Conservation (phyloP, 805 yeast genomes). For the Blastobotrys mokoenaii region DNA sequence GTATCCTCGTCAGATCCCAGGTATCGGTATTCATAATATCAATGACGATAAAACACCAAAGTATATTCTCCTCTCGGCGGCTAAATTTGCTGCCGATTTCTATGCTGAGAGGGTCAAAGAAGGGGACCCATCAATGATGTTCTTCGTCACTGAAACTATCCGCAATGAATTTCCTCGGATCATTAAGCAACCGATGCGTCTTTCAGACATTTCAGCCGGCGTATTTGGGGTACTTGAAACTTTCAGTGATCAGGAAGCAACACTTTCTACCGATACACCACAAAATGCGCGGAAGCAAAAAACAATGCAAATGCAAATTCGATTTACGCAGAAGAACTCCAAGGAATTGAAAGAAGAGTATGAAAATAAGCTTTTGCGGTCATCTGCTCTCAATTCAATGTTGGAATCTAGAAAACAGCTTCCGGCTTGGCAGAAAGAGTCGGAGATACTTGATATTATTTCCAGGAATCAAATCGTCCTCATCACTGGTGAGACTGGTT, state of each 20-base stretch:
- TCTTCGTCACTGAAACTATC: no score
- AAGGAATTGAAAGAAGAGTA: slow-evolving; percentile 31
- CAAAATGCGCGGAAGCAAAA: no score
- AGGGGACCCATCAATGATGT: no score
- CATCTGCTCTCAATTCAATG: slow-evolving; percentile 32
- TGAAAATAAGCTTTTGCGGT: slow-evolving; percentile 18
- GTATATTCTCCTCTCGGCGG: slow-evolving; percentile 29
- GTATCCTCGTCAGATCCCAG: slow-evolving; percentile 67
- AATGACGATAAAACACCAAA: slow-evolving; percentile 15
- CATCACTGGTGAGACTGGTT: slow-evolving; percentile 95
- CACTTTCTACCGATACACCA: no score
- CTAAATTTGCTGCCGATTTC: slow-evolving; percentile 9
- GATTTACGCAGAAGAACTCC: slow-evolving; percentile 12
- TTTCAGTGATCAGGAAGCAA: neutral
- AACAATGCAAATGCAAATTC: neutral
- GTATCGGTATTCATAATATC: slow-evolving; percentile 45
- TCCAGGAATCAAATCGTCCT: slow-evolving; percentile 55
- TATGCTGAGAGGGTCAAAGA: no score
- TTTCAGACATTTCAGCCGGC: slow-evolving; percentile 34
- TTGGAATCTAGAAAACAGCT: slow-evolving; percentile 42
- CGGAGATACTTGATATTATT: slow-evolving; percentile 49
- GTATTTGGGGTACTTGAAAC: slow-evolving; percentile 18
- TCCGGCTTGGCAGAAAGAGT: slow-evolving; percentile 78
- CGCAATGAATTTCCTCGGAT: slow-evolving; percentile 23
- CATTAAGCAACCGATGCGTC: slow-evolving; percentile 67